These are phyloP conservation scores for Aspergillus fumigatiaffinis DNA, from an alignment of 2,329 filamentous ascomycete species.

Conservation along the genomic window DNA sequence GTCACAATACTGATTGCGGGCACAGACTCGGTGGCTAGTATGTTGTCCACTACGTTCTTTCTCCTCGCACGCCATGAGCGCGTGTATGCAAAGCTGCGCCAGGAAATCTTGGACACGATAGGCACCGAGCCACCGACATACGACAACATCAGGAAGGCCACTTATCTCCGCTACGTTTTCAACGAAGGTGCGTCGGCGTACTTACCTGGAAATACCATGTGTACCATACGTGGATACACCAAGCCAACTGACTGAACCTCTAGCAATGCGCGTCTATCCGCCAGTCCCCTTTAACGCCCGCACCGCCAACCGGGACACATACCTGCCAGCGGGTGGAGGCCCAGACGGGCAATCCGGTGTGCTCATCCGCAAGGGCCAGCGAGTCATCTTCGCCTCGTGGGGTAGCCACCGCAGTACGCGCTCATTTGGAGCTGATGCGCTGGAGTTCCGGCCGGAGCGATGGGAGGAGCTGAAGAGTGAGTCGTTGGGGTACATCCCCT, in stretches of 20 bases:
- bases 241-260: neutral
- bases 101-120: conserved; percentile 1
- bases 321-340: conserved; percentile 29
- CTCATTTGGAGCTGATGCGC: conserved; percentile 24
- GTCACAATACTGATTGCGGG: neutral
- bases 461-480: conserved; percentile 23
- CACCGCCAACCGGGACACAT: conserved; percentile 2
- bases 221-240: no score
- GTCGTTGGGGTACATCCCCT: conserved; percentile 43
- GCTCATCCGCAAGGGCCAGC: conserved; percentile 18
- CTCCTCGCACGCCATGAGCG: conserved; percentile 5
- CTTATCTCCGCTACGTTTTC: conserved; percentile 7
- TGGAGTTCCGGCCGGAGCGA: conserved; percentile 29
- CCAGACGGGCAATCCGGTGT: conserved; percentile 23
- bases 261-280: conserved; percentile 6
- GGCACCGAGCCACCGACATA: conserved; percentile 3
- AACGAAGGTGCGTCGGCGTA: conserved; percentile 1
- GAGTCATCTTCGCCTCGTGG: conserved; percentile 19
- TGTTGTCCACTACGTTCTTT: conserved; percentile 11
- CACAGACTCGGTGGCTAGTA: conserved; percentile 5
- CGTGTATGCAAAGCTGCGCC: conserved; percentile 1
- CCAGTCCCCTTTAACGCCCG: conserved; percentile 4
- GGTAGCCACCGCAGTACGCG: conserved; percentile 27
- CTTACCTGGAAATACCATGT: neutral
- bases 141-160: conserved; percentile 2